These are phyloP conservation scores for Brassica balearica DNA, from an alignment of 441 rosid species.

Conservation along the genomic window DNA sequence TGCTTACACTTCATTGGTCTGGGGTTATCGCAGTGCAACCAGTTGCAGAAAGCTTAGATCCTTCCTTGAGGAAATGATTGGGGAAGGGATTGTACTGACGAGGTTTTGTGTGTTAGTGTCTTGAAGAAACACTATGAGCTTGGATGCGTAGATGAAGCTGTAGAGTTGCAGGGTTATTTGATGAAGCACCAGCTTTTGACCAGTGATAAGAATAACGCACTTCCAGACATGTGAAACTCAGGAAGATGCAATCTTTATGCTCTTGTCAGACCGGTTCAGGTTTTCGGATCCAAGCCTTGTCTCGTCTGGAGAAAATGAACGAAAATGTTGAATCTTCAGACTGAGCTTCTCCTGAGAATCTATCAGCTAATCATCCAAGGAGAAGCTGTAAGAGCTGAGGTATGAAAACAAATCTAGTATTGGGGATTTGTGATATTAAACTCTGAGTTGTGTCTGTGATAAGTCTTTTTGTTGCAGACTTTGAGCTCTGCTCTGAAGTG, in stretches of 20 bases:
- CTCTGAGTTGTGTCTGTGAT: conserved; percentile 18
- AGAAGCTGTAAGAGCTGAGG: conserved; percentile 38
- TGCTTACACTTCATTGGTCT: conserved; percentile 72
- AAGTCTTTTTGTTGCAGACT: conserved; percentile 39
- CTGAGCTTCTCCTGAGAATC: conserved; percentile 28
- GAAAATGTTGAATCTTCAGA: conserved; percentile 9
- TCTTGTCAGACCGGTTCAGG: conserved; percentile 15
- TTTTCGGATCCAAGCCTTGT: conserved; percentile 29
- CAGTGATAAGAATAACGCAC: conserved; percentile 38
- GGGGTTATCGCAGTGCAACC: conserved; percentile 61
- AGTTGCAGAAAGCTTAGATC: conserved; percentile 58
- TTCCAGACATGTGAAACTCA: conserved; percentile 45
- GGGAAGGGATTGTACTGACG: conserved; percentile 61
- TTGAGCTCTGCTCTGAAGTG: conserved; percentile 32
- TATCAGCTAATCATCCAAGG: conserved; percentile 10
- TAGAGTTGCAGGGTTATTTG: conserved; percentile 59
- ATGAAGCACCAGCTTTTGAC: conserved; percentile 51
- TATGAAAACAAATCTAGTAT: conserved; percentile 23
- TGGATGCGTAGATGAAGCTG: conserved; percentile 57
- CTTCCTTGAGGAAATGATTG: conserved; percentile 69
- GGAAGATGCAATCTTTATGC: conserved; percentile 29
- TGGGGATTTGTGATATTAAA: conserved; percentile 5
- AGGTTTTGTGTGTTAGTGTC: conserved; percentile 59
- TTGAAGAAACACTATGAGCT: conserved; percentile 68
- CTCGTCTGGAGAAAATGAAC: conserved; percentile 27